Evolutionary conservation across 2,329 filamentous ascomycete genomes (phyloP).

Genomic region (Chaetoscypha palmicola): DNA sequence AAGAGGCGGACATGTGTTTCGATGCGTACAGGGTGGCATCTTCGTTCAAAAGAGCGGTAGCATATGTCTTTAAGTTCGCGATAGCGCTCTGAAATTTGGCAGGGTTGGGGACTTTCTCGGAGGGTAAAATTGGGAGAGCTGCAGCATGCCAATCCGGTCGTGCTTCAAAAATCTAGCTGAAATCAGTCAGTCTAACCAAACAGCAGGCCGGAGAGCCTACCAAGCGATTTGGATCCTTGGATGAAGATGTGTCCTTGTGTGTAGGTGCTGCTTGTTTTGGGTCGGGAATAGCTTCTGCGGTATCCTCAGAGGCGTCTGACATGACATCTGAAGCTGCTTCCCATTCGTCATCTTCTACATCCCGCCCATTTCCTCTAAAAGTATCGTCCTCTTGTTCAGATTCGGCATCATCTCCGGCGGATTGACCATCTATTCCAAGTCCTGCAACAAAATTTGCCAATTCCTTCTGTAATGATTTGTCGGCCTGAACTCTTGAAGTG

Average conservation of each 20-base stretch:
- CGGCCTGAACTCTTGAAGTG: slow-evolving; percentile 33
- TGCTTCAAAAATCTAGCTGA: slow-evolving; percentile 47
- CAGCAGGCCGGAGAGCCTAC: slow-evolving; percentile 22
- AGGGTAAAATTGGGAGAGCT: slow-evolving; percentile 45
- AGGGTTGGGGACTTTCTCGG: slow-evolving; percentile 37
- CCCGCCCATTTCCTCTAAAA: slow-evolving; percentile 29
- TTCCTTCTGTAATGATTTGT: slow-evolving; percentile 44
- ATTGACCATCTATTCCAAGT: slow-evolving; percentile 41
- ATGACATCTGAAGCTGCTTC: slow-evolving; percentile 32
- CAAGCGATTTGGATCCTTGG: slow-evolving; percentile 28
- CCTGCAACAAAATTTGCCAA: slow-evolving; percentile 45
- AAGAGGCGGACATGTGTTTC: slow-evolving; percentile 66
- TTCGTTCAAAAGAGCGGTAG: slow-evolving; percentile 64
- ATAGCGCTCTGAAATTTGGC: slow-evolving; percentile 44
- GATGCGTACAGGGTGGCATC: slow-evolving; percentile 71
- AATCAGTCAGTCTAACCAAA: slow-evolving; percentile 25
- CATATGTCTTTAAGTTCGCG: slow-evolving; percentile 60
- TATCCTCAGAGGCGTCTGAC: slow-evolving; percentile 17
- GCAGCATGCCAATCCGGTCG: slow-evolving; percentile 62
- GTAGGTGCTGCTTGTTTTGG: slow-evolving; percentile 4
- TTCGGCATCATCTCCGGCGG: slow-evolving; percentile 27
- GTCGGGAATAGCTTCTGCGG: slow-evolving; percentile 7
- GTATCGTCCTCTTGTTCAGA: slow-evolving; percentile 23
- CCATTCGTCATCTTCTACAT: slow-evolving; percentile 32
- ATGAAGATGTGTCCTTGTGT: slow-evolving; percentile 1